Conservation (phyloP, 2,329 filamentous ascomycete species). For the Diplodia sapinea region DNA sequence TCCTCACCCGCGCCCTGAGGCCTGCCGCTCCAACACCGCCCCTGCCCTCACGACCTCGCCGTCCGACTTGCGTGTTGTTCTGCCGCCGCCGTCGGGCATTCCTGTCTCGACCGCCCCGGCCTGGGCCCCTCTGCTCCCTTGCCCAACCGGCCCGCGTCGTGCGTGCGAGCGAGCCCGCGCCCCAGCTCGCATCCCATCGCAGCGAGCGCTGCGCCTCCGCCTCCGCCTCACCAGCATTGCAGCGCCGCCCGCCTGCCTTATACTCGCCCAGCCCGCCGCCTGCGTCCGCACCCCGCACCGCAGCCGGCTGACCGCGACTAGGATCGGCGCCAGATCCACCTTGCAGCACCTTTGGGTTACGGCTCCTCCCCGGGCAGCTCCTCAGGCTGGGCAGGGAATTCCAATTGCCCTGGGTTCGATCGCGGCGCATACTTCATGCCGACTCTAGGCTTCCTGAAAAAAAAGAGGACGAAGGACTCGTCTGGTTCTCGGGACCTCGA, state of each 20-base stretch:
- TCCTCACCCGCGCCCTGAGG: slow-evolving; percentile 14
- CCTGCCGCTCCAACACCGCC: slow-evolving; percentile 2
- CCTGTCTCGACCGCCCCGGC: slow-evolving; percentile 16
- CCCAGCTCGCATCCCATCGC: slow-evolving; percentile 7
- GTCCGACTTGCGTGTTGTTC: slow-evolving; percentile 7
- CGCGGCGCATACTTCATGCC: slow-evolving; percentile 68
- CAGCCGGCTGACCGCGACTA: slow-evolving; percentile 29
- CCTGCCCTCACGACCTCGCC: slow-evolving; percentile 20
- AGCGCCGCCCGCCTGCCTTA: slow-evolving; percentile 20
- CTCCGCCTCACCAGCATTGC: slow-evolving; percentile 19
- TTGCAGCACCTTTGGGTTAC: slow-evolving; percentile 31
- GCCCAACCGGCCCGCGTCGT: slow-evolving; percentile 19
- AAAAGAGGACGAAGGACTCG: slow-evolving; percentile 96
- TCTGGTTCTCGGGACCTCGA: slow-evolving; percentile 64
- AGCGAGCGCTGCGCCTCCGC: slow-evolving; percentile 10
- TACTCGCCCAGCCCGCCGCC: slow-evolving; percentile 20
- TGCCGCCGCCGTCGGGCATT: slow-evolving; percentile 22
- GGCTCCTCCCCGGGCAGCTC: slow-evolving; percentile 33
- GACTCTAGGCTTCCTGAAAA: slow-evolving; percentile 94
- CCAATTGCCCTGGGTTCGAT: slow-evolving; percentile 33
- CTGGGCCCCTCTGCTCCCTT: slow-evolving; percentile 26
- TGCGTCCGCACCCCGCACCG: slow-evolving; percentile 22
- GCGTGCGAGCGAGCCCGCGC: slow-evolving; percentile 16
- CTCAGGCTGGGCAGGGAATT: slow-evolving; percentile 38
- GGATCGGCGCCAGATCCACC: slow-evolving; percentile 32